phyloP scores from a whole-genome alignment of 352 stramenopile species.

The Phytophthora fragariae region DNA sequence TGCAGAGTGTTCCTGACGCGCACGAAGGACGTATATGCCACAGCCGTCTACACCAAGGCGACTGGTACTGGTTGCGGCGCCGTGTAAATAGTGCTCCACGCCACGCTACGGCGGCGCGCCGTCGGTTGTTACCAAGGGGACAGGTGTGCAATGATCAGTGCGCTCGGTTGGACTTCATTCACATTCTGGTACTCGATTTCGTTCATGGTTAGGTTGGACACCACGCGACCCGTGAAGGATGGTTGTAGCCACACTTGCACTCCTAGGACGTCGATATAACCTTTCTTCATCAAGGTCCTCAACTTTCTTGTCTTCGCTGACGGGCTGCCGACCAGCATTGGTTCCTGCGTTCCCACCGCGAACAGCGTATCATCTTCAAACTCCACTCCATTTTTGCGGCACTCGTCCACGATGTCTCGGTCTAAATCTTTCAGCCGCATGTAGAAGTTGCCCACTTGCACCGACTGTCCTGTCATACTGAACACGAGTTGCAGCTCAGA shows the following conservation, averaged over 20 bases:
- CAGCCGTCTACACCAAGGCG: too few species aligned
- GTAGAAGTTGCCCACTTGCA: neutral
- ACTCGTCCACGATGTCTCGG: neutral
- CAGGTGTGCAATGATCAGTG: too few species aligned
- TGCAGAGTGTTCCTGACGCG: neutral
- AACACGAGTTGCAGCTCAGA: neutral
- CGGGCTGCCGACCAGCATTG: neutral
- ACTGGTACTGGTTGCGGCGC: too few species aligned
- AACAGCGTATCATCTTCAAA: neutral
- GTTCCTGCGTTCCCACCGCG: neutral
- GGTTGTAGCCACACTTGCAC: neutral
- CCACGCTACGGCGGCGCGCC: too few species aligned
- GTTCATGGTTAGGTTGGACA: neutral
- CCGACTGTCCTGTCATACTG: neutral
- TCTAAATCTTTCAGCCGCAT: neutral
- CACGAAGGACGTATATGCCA: neutral
- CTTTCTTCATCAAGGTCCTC: neutral
- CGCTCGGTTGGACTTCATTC: neutral
- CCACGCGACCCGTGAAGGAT: neutral
- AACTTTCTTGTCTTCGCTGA: neutral
- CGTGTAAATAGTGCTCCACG: too few species aligned
- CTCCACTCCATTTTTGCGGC: neutral
- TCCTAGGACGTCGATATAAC: neutral
- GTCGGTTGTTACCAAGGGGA: too few species aligned
- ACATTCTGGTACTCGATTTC: neutral